A percentile compares a stretch with the other conserved stretches of the same genome.
Evolutionary conservation across 768 basidiomycete species (phyloP).

Genomic region (Rhodotorula babjevae): DNA sequence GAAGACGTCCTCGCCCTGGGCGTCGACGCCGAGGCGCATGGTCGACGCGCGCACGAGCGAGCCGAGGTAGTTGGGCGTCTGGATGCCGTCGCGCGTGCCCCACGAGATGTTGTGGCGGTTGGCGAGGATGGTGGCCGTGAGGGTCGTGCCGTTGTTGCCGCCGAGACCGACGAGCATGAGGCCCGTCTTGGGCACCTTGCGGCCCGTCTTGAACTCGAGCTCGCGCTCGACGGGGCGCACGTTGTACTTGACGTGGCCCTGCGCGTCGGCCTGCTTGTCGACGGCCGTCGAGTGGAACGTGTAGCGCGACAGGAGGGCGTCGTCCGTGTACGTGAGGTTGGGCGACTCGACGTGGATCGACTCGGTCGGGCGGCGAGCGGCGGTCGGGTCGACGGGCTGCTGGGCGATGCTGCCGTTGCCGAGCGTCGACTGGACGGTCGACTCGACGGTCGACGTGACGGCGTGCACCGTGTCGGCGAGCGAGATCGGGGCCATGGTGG

Average conservation of each 20-base stretch:
- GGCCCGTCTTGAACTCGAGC: constrained; percentile 85
- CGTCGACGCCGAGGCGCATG: constrained; percentile 78
- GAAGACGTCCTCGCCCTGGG: constrained; percentile 79
- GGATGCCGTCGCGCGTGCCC: constrained; percentile 85
- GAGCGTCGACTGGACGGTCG: neutral
- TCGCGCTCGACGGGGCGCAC: constrained; percentile 71
- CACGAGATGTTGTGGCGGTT: constrained; percentile 91
- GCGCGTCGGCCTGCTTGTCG: constrained; percentile 32
- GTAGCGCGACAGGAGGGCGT: constrained; percentile 77
- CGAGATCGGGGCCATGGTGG: constrained; percentile 33
- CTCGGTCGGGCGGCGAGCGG: constrained; percentile 64
- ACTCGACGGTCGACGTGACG: neutral
- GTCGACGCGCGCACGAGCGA: constrained; percentile 95
- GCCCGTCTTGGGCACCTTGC: constrained; percentile 82
- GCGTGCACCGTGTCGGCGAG: constrained; percentile 7
- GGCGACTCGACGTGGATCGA: constrained; percentile 75
- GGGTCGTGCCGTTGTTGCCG: constrained; percentile 94
- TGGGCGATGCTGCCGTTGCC: neutral
- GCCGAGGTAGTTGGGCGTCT: constrained; percentile 96
- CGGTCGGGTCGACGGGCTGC: constrained; percentile 67
- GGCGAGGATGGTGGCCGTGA: constrained; percentile 89
- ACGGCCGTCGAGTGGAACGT: constrained; percentile 63
- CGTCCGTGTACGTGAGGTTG: constrained; percentile 72
- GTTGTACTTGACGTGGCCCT: constrained; percentile 59
- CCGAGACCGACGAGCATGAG: constrained; percentile 96